Evolutionary conservation across 805 yeast species (phyloP).

Genomic region (Cyberlindnera mrakii): DNA sequence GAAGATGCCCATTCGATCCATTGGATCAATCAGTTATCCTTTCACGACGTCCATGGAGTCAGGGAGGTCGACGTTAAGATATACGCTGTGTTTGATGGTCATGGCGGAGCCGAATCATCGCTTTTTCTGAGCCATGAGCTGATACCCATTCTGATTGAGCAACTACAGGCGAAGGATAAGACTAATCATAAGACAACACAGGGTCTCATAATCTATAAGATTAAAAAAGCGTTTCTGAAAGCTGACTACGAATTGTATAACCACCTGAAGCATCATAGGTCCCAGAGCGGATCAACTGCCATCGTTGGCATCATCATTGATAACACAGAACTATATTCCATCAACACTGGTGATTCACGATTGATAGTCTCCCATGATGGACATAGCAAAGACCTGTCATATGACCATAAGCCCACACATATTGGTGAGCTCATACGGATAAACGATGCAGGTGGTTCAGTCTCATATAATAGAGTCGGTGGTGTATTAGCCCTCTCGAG

Average conservation of each 20-base stretch:
- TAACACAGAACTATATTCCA: conserved; percentile 43
- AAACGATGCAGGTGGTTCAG: conserved; percentile 90
- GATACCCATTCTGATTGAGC: conserved; percentile 16
- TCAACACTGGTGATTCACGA: conserved; percentile 76
- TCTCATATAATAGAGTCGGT: conserved; percentile 88
- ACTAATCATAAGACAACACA: conserved; percentile 24
- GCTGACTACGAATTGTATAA: conserved; percentile 40
- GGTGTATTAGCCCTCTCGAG: conserved; percentile 91
- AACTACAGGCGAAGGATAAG: conserved; percentile 8
- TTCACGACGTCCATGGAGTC: conserved; percentile 19
- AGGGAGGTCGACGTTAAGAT: conserved; percentile 30
- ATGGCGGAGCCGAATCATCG: conserved; percentile 67
- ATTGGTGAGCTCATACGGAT: conserved; percentile 92
- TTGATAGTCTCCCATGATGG: conserved; percentile 49
- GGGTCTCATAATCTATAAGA: conserved; percentile 28
- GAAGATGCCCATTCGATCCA: conserved; percentile 68
- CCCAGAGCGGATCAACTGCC: conserved; percentile 47
- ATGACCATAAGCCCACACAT: conserved; percentile 90
- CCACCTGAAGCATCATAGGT: conserved; percentile 5
- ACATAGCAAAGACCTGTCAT: conserved; percentile 51
- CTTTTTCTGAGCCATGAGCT: conserved; percentile 37
- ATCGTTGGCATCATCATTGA: conserved; percentile 40
- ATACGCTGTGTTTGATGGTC: conserved; percentile 79
- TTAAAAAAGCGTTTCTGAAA: conserved; percentile 39
- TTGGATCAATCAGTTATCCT: conserved; percentile 30